These are phyloP conservation scores for Hymenoscyphus repandus DNA, from an alignment of 2,329 filamentous ascomycete genomes.

Conservation along the genomic window DNA sequence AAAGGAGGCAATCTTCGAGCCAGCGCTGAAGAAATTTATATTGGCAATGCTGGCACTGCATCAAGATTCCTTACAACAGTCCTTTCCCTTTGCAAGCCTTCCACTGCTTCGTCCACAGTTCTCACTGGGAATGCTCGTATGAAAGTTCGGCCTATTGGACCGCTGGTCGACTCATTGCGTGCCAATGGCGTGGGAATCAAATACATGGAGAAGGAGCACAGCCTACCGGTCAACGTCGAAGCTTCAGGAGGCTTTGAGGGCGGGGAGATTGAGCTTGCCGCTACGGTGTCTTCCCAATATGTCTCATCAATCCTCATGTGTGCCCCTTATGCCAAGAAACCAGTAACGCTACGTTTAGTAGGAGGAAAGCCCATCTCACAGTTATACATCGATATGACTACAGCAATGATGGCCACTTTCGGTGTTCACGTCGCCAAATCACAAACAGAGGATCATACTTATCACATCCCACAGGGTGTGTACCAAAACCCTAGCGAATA, in stretches of 20 bases:
- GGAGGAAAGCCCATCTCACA: constrained; percentile 98
- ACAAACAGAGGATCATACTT: constrained; percentile 76
- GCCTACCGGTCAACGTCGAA: constrained; percentile 76
- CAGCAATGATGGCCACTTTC: constrained; percentile 93
- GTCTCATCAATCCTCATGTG: constrained; percentile 97
- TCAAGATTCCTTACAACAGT: constrained; percentile 94
- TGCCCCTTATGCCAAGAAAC: constrained; percentile 90
- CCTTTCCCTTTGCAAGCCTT: constrained; percentile 71
- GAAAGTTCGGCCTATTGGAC: constrained; percentile 91
- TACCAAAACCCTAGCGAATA: constrained; percentile 86
- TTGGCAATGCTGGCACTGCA: constrained; percentile 94
- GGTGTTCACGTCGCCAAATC: constrained; percentile 77
- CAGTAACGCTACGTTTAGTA: constrained; percentile 82
- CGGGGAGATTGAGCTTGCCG: constrained; percentile 84
- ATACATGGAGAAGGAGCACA: constrained; percentile 78
- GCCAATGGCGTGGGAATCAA: constrained; percentile 82
- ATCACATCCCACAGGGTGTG: constrained; percentile 79
- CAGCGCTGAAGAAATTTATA: constrained; percentile 72
- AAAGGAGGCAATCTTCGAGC: constrained; percentile 83
- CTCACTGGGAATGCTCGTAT: constrained; percentile 93
- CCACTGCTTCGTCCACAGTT: constrained; percentile 61
- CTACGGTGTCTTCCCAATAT: constrained; percentile 97
- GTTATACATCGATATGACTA: constrained; percentile 97
- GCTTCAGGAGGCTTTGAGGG: constrained; percentile 80
- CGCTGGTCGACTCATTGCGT: constrained; percentile 83